Evolutionary conservation across 306 rosid genomes (phyloP), one percentile per base, ranked within the genome.

Genomic region (Gleditsia sinensis): DNA sequence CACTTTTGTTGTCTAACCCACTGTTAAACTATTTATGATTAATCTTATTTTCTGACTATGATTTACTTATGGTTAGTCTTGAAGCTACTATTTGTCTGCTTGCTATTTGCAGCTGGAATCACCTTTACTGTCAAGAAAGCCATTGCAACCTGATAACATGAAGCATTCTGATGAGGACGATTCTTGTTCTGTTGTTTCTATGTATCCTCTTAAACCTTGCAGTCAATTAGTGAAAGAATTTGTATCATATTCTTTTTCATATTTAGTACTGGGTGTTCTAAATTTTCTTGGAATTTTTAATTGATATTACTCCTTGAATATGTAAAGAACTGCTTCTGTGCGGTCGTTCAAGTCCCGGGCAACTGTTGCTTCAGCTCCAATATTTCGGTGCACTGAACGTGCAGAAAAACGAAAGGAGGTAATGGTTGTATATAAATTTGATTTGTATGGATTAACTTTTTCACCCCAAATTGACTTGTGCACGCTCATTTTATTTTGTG

Each of bases 341-440:
- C 80, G 48, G 46, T 80, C 88, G 57, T 61, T 61, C 65, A 89
- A 86, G 82, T 76, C 84, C 67, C 83, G 85, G 85, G 56, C 82
- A 56, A 83, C 85, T 65, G 86, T 75, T 77, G 93, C 96, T 73
- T 86, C 94, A 36, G 96, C 92, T 72, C 99, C 99, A 64, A 14
- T 76, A 12, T 92, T 95, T 76, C 86, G 89, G 77, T 83, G 89
- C 76, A 83, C 89, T 30, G 83, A 90, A 58, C 98, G 98, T 40
- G 98, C 99, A 27, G 92, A 95, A 81, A 95, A 86, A 78, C 88
- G 99, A 46, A 95, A 68, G 87, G 97, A 95, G 99, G 98, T 95
- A 81, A 48, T 14, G 17, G 78, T 62, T 77, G 65, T 24, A 46
- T 54, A n/a, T 53, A 28, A 64, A 51, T 69, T 79, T 66, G 36